These are phyloP conservation scores for Coccomyxa sp. DNA, from an alignment of 139 green algal species.

Conservation along the genomic window DNA sequence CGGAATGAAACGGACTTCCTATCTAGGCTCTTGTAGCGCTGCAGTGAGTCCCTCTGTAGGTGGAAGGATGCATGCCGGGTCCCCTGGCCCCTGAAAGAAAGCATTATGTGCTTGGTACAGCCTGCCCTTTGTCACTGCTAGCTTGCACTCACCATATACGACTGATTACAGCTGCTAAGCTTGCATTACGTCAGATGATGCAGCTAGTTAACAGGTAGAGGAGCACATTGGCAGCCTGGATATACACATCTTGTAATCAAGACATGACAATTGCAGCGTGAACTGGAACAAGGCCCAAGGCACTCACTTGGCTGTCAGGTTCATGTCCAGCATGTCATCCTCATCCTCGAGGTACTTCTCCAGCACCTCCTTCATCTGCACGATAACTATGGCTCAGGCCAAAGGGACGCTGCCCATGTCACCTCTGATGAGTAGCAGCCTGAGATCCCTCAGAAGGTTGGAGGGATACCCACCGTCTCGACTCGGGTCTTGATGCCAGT, in stretches of 20 bases:
- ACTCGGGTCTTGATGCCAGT: conserved; percentile 47
- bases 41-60: background rate
- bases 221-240: background rate
- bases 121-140: too few relatives aligned
- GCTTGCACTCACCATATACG: too few relatives aligned
- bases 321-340: conserved; percentile 51
- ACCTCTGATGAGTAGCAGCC: background rate
- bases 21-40: background rate
- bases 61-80: background rate
- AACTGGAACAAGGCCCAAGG: background rate
- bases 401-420: background rate
- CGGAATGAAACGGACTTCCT: background rate
- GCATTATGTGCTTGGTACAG: background rate
- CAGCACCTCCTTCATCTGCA: conserved; percentile 43
- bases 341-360: conserved; percentile 60
- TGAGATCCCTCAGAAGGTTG: background rate
- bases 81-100: background rate
- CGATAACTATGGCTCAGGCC: background rate
- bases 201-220: background rate
- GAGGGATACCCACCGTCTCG: conserved; percentile 28
- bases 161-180: background rate
- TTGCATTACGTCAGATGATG: background rate
- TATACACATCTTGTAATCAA: background rate
- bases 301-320: conserved; percentile 39
- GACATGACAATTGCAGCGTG: background rate